Conservation (phyloP, 129 eudicot genomes). For the Centella asiatica region DNA sequence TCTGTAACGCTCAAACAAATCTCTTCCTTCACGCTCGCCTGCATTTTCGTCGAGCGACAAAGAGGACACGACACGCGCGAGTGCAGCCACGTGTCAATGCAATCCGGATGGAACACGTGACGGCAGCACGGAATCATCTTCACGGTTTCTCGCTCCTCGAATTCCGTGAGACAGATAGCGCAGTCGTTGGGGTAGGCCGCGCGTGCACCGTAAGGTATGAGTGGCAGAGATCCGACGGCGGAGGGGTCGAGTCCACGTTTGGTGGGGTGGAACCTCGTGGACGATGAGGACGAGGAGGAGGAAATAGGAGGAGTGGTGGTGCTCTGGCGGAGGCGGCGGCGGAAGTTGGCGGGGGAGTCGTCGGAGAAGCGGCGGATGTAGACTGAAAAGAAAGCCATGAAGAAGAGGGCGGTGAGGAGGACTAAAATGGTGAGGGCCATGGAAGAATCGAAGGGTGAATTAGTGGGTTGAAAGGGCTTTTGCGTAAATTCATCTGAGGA, state of each 20-base stretch:
- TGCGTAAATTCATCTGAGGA: neutral
- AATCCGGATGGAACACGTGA: conserved; percentile 57
- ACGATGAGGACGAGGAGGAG: neutral
- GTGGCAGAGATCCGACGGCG: conserved; percentile 31
- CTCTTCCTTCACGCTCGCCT: neutral
- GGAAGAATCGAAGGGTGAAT: conserved; percentile 49
- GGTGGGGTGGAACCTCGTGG: neutral
- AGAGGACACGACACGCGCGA: conserved; percentile 61
- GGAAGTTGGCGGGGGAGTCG: conserved; percentile 14
- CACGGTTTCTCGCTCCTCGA: conserved; percentile 52
- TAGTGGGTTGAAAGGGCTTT: neutral
- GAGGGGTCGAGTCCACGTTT: conserved; percentile 31
- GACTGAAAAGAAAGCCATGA: conserved; percentile 59
- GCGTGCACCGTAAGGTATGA: conserved; percentile 24
- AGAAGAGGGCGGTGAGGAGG: conserved; percentile 60
- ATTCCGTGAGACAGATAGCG: conserved; percentile 54
- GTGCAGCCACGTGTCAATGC: conserved; percentile 75
- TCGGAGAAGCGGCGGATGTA: conserved; percentile 57
- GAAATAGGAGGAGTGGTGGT: neutral
- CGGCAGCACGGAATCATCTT: conserved; percentile 55
- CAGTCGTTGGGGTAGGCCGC: conserved; percentile 41
- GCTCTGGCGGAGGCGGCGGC: conserved; percentile 10
- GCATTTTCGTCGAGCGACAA: conserved; percentile 47
- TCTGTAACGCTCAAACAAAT: neutral
- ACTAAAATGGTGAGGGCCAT: conserved; percentile 50